These are phyloP conservation scores for Xylariales sp. DNA, from an alignment of 2,329 filamentous ascomycete genomes.

Conservation along the genomic window DNA sequence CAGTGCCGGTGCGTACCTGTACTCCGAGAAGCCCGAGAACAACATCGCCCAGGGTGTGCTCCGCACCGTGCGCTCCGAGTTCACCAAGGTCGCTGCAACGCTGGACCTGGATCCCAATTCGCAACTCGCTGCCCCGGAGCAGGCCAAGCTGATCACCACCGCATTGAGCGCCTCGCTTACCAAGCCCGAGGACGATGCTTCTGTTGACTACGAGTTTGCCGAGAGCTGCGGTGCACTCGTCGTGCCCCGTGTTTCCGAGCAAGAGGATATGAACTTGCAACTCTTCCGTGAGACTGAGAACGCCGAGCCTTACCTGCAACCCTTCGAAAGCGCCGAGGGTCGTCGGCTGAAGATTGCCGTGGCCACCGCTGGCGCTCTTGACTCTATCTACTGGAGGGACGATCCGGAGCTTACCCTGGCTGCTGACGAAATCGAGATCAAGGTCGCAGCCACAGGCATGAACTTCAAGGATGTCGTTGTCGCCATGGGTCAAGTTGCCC, in stretches of 20 bases:
- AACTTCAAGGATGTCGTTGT: conserved; percentile 23
- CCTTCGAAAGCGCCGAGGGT: conserved; percentile 9
- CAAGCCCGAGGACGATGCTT: conserved; percentile 9
- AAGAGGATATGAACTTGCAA: conserved; percentile 17
- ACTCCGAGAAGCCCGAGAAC: conserved; percentile 13
- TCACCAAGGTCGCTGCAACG: conserved; percentile 13
- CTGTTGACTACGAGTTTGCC: conserved; percentile 14
- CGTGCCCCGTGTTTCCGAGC: conserved; percentile 14
- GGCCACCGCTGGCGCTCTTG: conserved; percentile 9
- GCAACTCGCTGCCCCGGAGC: conserved; percentile 10
- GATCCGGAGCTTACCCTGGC: conserved; percentile 14
- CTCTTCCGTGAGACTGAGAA: conserved; percentile 15
- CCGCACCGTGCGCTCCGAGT: conserved; percentile 20
- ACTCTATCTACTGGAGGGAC: conserved; percentile 11
- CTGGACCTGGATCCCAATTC: conserved; percentile 22
- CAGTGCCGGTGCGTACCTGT: conserved; percentile 15
- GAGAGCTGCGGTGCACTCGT: conserved; percentile 15
- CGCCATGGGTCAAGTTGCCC: conserved; percentile 19
- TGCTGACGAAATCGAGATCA: conserved; percentile 28
- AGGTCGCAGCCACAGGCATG: conserved; percentile 21
- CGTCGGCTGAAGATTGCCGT: conserved; percentile 11
- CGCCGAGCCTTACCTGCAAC: conserved; percentile 16
- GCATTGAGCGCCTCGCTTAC: conserved; percentile 3
- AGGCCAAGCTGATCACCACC: conserved; percentile 14
- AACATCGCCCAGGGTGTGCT: conserved; percentile 19